Evolutionary conservation across 164 flowering plant species (phyloP).

Genomic region (Vitis rotundifolia): DNA sequence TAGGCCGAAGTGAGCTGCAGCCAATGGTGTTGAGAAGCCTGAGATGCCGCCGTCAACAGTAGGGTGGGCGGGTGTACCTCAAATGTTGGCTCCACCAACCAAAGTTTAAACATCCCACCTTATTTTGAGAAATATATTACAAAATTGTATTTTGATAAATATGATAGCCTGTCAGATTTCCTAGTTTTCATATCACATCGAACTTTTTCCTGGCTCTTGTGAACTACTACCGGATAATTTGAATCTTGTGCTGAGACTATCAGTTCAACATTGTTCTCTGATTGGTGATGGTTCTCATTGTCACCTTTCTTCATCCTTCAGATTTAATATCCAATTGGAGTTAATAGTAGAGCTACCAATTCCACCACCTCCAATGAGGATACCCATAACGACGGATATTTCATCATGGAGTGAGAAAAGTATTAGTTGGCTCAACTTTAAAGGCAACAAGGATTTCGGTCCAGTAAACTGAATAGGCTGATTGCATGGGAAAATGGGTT

Average conservation of each 20-base stretch:
- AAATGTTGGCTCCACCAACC: neutral
- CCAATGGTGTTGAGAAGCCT: no score
- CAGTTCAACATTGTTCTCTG: slow-evolving; percentile 38
- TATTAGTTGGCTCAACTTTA: no score
- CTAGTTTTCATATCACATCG: slow-evolving; percentile 29
- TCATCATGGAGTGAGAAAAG: no score
- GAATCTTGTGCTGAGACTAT: slow-evolving; percentile 22
- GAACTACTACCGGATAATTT: slow-evolving; percentile 14
- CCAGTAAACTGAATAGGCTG: no score
- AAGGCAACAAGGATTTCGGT: no score
- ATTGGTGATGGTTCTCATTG: slow-evolving; percentile 96
- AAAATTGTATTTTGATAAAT: slow-evolving; percentile 47
- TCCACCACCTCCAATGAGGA: no score
- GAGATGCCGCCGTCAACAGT: no score
- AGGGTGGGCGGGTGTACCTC: neutral
- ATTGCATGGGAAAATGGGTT: no score
- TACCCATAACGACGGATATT: no score
- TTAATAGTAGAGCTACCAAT: slow-evolving; percentile 23
- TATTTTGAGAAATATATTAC: slow-evolving; percentile 35
- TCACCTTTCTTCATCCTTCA: slow-evolving; percentile 48
- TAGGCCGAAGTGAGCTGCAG: no score
- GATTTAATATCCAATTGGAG: slow-evolving; percentile 27
- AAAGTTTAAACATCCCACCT: neutral
- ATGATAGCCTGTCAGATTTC: slow-evolving; percentile 39
- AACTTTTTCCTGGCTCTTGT: slow-evolving; percentile 31